phyloP scores from a whole-genome alignment of 2,329 filamentous ascomycete species.

The Ascochyta rabiei region DNA sequence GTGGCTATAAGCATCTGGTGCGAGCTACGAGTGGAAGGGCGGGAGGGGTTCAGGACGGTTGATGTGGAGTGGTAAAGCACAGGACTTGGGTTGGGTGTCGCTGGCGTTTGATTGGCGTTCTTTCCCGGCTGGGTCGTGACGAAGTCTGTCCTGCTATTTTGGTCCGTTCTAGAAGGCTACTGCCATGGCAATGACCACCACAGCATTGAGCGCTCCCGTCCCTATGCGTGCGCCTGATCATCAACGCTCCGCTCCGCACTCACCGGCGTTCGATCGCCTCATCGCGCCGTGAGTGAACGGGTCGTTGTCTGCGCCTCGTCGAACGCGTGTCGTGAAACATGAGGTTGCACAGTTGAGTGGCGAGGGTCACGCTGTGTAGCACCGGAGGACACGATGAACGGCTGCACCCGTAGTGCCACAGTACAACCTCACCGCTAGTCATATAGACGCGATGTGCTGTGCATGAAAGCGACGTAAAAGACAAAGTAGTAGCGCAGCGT shows the following conservation, averaged over 20 bases:
- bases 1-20: constrained; percentile 17
- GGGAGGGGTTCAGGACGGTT: constrained; percentile 6
- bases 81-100: background rate
- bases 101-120: constrained; percentile 3
- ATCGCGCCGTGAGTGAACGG: background rate
- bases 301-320: background rate
- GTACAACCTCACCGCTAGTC: constrained; percentile 4
- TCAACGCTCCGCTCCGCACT: constrained; percentile 9
- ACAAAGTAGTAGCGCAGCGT: constrained; percentile 1
- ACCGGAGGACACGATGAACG: background rate
- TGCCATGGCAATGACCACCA: background rate
- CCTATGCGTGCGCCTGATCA: constrained; percentile 11
- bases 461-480: constrained; percentile 1
- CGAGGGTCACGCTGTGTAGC: constrained; percentile 3
- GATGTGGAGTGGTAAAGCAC: background rate
- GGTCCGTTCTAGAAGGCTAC: constrained; percentile 13
- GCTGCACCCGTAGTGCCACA: constrained; percentile 1
- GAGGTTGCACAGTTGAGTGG: constrained; percentile 3
- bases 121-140: background rate
- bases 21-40: constrained; percentile 11
- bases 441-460: constrained; percentile 7
- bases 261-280: constrained; percentile 5
- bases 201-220: constrained; percentile 8
- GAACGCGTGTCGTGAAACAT: constrained; percentile 2
- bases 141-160: background rate